A percentile compares a stretch with the other conserved stretches of the same genome.
phyloP scores from a whole-genome alignment of 148 eudicot species.

The Nepenthes mirabilis region DNA sequence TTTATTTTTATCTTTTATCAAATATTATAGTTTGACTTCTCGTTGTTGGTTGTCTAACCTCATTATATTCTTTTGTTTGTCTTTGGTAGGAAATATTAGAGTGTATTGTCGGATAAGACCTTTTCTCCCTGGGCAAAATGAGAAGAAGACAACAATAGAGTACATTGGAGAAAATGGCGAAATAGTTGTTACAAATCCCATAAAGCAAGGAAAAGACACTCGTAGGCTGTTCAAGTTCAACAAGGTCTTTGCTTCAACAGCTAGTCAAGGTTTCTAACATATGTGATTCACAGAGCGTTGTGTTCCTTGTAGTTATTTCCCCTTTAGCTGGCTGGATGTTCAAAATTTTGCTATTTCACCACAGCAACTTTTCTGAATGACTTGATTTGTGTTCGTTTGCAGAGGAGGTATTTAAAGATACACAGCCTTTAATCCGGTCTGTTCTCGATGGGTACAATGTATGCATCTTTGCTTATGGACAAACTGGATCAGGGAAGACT shows the following conservation, averaged over 20 bases:
- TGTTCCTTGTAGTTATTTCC: neutral
- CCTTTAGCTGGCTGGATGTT: neutral
- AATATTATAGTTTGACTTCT: no score
- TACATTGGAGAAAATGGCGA: conserved; percentile 89
- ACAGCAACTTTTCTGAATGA: conserved; percentile 1
- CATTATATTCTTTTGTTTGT: conserved; percentile 5
- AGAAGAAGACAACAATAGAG: conserved; percentile 64
- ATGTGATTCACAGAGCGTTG: neutral
- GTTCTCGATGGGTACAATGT: conserved; percentile 89
- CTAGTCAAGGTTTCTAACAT: conserved; percentile 59
- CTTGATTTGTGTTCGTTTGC: conserved; percentile 8
- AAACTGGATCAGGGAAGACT: conserved; percentile 92
- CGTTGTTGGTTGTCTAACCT: neutral
- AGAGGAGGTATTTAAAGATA: conserved; percentile 86
- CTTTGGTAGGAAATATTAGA: conserved; percentile 69
- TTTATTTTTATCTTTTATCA: no score
- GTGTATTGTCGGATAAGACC: conserved; percentile 90
- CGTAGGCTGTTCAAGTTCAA: conserved; percentile 73
- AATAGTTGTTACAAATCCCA: conserved; percentile 59
- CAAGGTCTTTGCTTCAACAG: conserved; percentile 70
- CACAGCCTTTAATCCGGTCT: conserved; percentile 75
- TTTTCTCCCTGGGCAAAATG: conserved; percentile 70
- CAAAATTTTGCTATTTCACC: neutral
- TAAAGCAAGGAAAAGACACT: conserved; percentile 68
- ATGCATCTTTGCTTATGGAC: conserved; percentile 93